Percentiles rank a stretch among this genome's conserved stretches.
These are phyloP conservation scores for Thalassiosira delicatula DNA, from an alignment of 352 stramenopile genomes.

Conservation along the genomic window DNA sequence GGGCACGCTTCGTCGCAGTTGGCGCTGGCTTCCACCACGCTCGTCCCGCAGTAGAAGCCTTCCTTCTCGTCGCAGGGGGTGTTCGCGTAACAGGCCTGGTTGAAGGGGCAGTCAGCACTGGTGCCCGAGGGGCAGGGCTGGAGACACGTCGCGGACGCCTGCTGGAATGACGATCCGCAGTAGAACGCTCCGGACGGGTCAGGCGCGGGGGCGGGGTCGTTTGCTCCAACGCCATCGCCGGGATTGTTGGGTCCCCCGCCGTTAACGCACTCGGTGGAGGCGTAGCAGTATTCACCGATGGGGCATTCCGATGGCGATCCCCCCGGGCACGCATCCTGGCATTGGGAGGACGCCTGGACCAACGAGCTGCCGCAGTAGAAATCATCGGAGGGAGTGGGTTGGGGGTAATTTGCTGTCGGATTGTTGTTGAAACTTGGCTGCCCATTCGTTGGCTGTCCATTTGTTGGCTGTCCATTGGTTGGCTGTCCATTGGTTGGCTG, in stretches of 20 bases:
- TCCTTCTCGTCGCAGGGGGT: conserved; percentile 59
- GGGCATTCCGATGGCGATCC: conserved; percentile 57
- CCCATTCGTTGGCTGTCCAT: not conserved
- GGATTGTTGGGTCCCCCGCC: not conserved
- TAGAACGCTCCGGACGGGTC: too few relatives aligned
- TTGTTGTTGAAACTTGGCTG: not conserved
- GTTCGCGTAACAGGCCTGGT: conserved; percentile 63
- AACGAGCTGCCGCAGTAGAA: conserved; percentile 57
- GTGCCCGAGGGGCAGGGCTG: conserved; percentile 57
- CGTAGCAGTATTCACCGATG: conserved; percentile 51
- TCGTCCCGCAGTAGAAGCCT: conserved; percentile 60
- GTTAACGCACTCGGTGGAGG: conserved; percentile 52
- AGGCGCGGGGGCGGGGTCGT: too few relatives aligned
- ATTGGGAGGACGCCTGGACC: conserved; percentile 34
- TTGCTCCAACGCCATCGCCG: conserved; percentile 37
- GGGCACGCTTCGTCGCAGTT: conserved; percentile 31
- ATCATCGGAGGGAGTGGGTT: conserved; percentile 17
- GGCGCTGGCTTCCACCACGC: conserved; percentile 54
- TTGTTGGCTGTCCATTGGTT: not conserved
- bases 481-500: not conserved
- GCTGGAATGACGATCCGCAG: conserved; percentile 56
- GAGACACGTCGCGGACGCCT: conserved; percentile 58
- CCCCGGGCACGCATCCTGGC: conserved; percentile 48
- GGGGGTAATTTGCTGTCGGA: not conserved
- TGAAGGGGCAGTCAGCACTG: conserved; percentile 45